Conservation (phyloP, 2,329 filamentous ascomycete genomes). For the Penicillium sp. region DNA sequence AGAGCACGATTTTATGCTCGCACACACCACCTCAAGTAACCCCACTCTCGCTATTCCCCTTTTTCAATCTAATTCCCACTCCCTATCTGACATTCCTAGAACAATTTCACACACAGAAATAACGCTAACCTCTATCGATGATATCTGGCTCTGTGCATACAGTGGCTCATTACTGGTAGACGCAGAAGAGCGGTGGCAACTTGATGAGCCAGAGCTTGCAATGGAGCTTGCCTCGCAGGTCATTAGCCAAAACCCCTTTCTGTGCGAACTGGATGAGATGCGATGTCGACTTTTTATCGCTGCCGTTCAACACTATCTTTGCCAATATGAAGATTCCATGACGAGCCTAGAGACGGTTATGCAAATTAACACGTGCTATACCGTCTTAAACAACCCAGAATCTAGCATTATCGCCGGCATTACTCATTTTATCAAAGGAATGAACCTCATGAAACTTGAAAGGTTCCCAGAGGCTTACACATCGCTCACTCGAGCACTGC, state of each 20-base stretch:
- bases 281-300: conserved; percentile 18
- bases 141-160: conserved; percentile 20
- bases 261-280: conserved; percentile 13
- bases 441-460: conserved; percentile 17
- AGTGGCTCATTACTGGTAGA: conserved; percentile 8
- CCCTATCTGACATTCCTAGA: not conserved
- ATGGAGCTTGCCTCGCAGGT: conserved; percentile 7
- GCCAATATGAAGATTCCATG: conserved; percentile 15
- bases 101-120: not conserved
- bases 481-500: conserved; percentile 15
- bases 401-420: conserved; percentile 14
- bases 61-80: not conserved
- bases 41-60: not conserved
- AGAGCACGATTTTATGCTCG: conserved; percentile 17
- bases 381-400: not conserved
- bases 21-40: conserved; percentile 9
- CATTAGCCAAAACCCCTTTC: conserved; percentile 7
- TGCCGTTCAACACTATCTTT: conserved; percentile 12
- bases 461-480: conserved; percentile 19
- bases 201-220: conserved; percentile 11
- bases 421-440: conserved; percentile 21
- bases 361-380: not conserved
- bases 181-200: conserved; percentile 18
- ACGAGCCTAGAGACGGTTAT: conserved; percentile 9
- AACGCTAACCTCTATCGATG: conserved; percentile 15